These are phyloP conservation scores for Melanogaster broomeanus DNA, from an alignment of 768 basidiomycete species.

Conservation along the genomic window DNA sequence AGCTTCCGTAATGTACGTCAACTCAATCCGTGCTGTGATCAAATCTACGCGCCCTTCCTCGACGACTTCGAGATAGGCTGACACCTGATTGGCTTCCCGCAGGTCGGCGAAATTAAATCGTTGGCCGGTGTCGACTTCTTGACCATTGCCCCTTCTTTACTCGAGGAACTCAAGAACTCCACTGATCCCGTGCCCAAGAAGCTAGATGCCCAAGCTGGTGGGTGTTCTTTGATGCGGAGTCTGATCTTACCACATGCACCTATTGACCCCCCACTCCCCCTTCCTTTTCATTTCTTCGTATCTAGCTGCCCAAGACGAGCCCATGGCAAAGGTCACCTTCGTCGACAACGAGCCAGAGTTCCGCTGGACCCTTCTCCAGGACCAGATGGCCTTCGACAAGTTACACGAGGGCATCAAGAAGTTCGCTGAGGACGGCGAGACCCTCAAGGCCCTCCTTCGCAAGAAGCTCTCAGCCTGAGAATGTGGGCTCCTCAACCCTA, in stretches of 20 bases:
- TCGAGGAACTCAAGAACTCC: conserved; percentile 91
- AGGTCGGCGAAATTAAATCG: conserved; percentile 91
- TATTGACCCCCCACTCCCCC: neutral
- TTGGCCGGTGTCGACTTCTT: conserved; percentile 98
- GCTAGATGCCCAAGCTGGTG: conserved; percentile 68
- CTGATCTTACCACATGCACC: neutral
- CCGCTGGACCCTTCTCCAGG: conserved; percentile 91
- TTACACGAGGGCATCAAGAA: conserved; percentile 98
- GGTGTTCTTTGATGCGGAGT: conserved; percentile 27
- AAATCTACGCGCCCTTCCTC: conserved; percentile 6
- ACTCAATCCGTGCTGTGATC: neutral
- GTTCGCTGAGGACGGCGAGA: conserved; percentile 93
- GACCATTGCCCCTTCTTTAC: conserved; percentile 88
- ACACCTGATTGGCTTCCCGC: conserved; percentile 8
- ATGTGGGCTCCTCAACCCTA: neutral
- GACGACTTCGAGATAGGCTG: conserved; percentile 2
- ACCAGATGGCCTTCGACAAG: conserved; percentile 99
- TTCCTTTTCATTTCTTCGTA: neutral
- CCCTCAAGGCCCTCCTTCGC: conserved; percentile 81
- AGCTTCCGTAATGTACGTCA: conserved; percentile 93
- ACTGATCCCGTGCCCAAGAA: conserved; percentile 78
- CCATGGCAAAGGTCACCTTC: conserved; percentile 78
- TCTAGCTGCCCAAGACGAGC: conserved; percentile 54
- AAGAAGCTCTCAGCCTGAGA: conserved; percentile 50
- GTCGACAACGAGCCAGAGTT: conserved; percentile 95